Evolutionary conservation across 768 basidiomycete species (phyloP).

Genomic region (Termitomyces titanicus): DNA sequence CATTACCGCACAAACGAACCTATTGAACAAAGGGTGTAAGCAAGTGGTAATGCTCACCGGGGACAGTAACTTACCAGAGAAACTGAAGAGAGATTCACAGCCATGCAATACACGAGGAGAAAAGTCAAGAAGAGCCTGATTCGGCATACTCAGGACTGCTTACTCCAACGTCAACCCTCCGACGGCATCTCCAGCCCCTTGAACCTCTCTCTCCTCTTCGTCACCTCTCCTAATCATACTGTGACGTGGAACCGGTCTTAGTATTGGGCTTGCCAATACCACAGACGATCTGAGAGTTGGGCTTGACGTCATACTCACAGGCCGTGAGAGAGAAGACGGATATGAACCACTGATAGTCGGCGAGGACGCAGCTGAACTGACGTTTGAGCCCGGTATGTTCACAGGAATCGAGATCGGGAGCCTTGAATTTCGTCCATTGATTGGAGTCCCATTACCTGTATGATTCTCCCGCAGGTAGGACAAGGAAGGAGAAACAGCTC

Average conservation of each 20-base stretch:
- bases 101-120: neutral
- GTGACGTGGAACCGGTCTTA: conserved; percentile 60
- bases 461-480: conserved; percentile 63
- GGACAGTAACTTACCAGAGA: neutral
- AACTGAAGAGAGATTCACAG: neutral
- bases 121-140: too few species aligned
- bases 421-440: conserved; percentile 40
- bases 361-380: conserved; percentile 68
- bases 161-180: conserved; percentile 52
- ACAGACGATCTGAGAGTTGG: conserved; percentile 71
- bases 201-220: conserved; percentile 71
- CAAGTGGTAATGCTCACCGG: neutral
- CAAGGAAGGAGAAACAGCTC: conserved; percentile 80
- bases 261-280: conserved; percentile 71
- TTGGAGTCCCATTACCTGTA: conserved; percentile 45
- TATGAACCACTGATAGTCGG: conserved; percentile 59
- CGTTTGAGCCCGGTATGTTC: conserved; percentile 50
- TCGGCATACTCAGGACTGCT: conserved; percentile 1
- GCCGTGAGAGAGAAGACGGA: conserved; percentile 44
- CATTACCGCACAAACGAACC: neutral
- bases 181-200: conserved; percentile 78
- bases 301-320: conserved; percentile 61
- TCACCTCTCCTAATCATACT: conserved; percentile 52
- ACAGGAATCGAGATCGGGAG: conserved; percentile 70
- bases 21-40: neutral